A percentile compares a stretch with the other conserved stretches of the same genome.
These are phyloP conservation scores for Trichodelitschia bisporula DNA, from an alignment of 495 filamentous ascomycete species.

Conservation along the genomic window DNA sequence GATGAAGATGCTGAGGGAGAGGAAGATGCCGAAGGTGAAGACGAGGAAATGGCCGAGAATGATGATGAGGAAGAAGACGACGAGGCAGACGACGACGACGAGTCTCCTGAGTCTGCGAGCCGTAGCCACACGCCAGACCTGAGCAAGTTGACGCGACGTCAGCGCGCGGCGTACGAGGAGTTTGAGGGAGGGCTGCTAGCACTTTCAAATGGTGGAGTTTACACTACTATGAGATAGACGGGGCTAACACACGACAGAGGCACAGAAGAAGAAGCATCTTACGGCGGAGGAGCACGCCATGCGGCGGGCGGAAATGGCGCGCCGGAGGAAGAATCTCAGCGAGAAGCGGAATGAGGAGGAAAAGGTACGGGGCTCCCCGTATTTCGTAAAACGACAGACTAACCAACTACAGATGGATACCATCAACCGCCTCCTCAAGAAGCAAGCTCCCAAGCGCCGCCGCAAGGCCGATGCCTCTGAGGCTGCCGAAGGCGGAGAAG, in stretches of 20 bases:
- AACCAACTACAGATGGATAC: constrained; percentile 57
- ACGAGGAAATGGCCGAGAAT: constrained; percentile 25
- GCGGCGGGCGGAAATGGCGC: constrained; percentile 88
- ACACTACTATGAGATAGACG: neutral
- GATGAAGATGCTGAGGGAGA: constrained; percentile 31
- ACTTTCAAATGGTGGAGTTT: constrained; percentile 47
- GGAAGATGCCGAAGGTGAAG: constrained; percentile 26
- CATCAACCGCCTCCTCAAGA: constrained; percentile 88
- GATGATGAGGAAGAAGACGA: constrained; percentile 23
- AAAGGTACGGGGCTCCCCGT: constrained; percentile 50
- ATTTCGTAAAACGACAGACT: neutral
- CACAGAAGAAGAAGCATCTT: constrained; percentile 76
- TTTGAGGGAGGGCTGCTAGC: constrained; percentile 51
- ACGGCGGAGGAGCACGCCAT: constrained; percentile 90
- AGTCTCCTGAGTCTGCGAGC: constrained; percentile 26
- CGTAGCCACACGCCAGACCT: constrained; percentile 49
- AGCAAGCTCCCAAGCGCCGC: constrained; percentile 73
- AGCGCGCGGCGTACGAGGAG: constrained; percentile 49
- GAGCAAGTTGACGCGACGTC: constrained; percentile 70
- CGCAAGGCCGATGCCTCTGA: constrained; percentile 23
- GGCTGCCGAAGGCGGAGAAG: constrained; percentile 27
- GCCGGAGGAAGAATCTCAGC: constrained; percentile 82
- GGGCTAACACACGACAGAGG: constrained; percentile 27
- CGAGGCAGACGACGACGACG: constrained; percentile 41
- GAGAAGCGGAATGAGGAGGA: constrained; percentile 98